Evolutionary conservation across 495 filamentous ascomycete genomes (phyloP).

Genomic region (Lasiosphaeriaceae sp.): DNA sequence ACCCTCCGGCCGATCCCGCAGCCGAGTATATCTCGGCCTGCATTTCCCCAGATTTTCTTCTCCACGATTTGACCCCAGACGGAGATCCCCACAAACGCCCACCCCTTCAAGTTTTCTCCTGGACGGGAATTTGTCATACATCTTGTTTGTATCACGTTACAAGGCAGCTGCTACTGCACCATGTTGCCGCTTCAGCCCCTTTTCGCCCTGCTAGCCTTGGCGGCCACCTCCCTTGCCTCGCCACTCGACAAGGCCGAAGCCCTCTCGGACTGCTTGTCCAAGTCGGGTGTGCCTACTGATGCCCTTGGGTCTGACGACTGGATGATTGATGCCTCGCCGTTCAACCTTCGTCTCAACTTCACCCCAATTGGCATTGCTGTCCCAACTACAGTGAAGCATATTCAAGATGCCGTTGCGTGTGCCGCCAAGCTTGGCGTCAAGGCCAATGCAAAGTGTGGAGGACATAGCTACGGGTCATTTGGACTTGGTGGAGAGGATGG

Average conservation of each 20-base stretch:
- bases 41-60: slow-evolving; percentile 27
- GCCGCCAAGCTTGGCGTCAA: slow-evolving; percentile 37
- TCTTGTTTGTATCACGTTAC: slow-evolving; percentile 15
- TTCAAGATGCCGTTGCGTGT: slow-evolving; percentile 39
- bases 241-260: slow-evolving; percentile 25
- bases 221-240: slow-evolving; percentile 4
- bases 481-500: slow-evolving; percentile 47
- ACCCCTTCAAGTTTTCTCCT: background rate
- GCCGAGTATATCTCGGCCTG: slow-evolving; percentile 24
- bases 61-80: slow-evolving; percentile 18
- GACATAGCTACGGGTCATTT: slow-evolving; percentile 45
- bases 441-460: slow-evolving; percentile 44
- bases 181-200: slow-evolving; percentile 17
- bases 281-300: slow-evolving; percentile 30
- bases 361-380: slow-evolving; percentile 39
- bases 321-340: slow-evolving; percentile 36
- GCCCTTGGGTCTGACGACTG: slow-evolving; percentile 33
- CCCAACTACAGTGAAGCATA: slow-evolving; percentile 33
- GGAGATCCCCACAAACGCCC: slow-evolving; percentile 8
- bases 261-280: slow-evolving; percentile 37
- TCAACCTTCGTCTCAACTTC: slow-evolving; percentile 38
- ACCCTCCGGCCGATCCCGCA: slow-evolving; percentile 6
- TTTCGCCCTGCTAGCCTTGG: slow-evolving; percentile 22
- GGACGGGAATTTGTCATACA: slow-evolving; percentile 1
- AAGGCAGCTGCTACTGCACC: background rate